Conservation (phyloP, 2,329 filamentous ascomycete genomes). For the Fusarium virguliforme region DNA sequence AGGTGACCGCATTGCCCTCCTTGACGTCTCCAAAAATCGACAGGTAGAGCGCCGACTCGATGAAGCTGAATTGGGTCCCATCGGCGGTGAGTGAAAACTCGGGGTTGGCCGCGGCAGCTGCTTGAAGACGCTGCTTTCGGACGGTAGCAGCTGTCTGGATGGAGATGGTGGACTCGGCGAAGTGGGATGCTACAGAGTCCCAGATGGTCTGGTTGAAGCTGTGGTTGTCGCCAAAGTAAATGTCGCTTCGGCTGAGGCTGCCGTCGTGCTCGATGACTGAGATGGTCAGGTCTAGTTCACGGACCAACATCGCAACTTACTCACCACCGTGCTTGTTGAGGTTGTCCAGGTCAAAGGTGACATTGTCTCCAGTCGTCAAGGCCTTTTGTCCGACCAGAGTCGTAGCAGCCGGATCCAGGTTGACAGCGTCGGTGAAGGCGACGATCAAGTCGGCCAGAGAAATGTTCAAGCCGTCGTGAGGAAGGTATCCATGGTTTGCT, state of each 20-base stretch:
- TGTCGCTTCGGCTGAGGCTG: conserved; percentile 44
- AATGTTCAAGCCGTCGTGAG: conserved; percentile 39
- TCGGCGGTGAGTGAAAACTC: conserved; percentile 31
- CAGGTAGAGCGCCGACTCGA: conserved; percentile 46
- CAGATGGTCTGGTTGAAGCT: conserved; percentile 49
- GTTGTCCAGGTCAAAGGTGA: conserved; percentile 45
- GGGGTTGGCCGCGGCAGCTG: conserved; percentile 39
- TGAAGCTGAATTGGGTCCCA: conserved; percentile 35
- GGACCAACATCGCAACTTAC: accelerated
- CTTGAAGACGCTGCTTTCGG: conserved; percentile 41
- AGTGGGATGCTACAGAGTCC: conserved; percentile 37
- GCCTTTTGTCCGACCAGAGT: conserved; percentile 44
- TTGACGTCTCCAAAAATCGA: conserved; percentile 37
- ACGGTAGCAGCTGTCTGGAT: conserved; percentile 41
- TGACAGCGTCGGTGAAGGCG: conserved; percentile 45
- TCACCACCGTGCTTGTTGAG: conserved; percentile 41
- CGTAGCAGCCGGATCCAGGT: conserved; percentile 47
- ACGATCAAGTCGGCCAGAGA: conserved; percentile 39
- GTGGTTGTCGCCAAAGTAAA: conserved; percentile 45
- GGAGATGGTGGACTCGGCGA: conserved; percentile 43
- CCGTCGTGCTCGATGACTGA: conserved; percentile 46
- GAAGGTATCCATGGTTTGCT: conserved; percentile 48
- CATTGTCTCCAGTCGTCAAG: conserved; percentile 38
- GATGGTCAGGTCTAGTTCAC: not conserved
- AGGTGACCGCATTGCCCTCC: conserved; percentile 42